A percentile compares a stretch with the other conserved stretches of the same genome.
Conservation (phyloP, 2,329 filamentous ascomycete species). For the Neophaeococcomyces aloes region DNA sequence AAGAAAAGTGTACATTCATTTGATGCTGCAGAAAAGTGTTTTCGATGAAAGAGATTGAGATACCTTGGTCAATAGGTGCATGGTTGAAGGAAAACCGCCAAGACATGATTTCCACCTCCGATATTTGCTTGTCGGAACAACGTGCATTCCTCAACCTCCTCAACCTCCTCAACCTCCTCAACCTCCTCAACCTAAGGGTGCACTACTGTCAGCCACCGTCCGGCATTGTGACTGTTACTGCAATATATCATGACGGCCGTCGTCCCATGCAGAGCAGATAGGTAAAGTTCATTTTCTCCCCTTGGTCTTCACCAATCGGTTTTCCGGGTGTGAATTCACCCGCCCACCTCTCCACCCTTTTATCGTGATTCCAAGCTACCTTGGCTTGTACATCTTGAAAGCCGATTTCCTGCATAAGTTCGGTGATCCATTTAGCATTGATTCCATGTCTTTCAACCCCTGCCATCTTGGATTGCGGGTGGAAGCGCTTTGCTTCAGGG, state of each 20-base stretch:
- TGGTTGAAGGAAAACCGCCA: no score
- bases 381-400: conserved; percentile 41
- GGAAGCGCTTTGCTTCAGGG: conserved; percentile 41
- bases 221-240: no score
- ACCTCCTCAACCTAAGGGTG: no score
- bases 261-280: conserved; percentile 33
- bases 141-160: no score
- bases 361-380: conserved; percentile 40
- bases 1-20: no score
- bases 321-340: conserved; percentile 23
- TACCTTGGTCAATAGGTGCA: no score
- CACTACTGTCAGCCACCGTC: no score
- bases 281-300: conserved; percentile 32
- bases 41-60: no score
- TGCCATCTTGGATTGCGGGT: conserved; percentile 42
- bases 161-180: no score
- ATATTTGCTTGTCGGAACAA: no score
- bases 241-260: conserved; percentile 10
- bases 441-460: conserved; percentile 48
- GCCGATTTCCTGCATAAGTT: conserved; percentile 37
- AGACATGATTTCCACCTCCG: no score
- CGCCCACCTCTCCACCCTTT: conserved; percentile 41
- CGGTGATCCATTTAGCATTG: conserved; percentile 30
- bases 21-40: no score
- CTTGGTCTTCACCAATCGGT: conserved; percentile 12